These are phyloP conservation scores for Cyberlindnera mycetangii DNA, from an alignment of 805 yeast species.

Conservation along the genomic window DNA sequence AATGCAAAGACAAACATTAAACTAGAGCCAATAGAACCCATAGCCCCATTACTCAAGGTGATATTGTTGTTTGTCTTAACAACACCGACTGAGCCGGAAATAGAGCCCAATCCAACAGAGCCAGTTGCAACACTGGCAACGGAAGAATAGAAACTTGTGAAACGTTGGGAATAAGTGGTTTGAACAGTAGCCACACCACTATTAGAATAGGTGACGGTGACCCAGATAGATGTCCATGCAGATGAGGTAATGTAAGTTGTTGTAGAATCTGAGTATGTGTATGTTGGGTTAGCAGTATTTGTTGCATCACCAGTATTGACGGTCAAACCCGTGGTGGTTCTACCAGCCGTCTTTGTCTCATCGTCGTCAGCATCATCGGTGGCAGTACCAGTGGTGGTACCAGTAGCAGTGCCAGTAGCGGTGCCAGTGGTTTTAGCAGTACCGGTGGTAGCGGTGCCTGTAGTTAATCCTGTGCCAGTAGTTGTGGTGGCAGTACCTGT, in stretches of 20 bases:
- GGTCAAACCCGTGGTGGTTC: slow-evolving; percentile 24
- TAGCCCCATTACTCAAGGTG: slow-evolving; percentile 31
- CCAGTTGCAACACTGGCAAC: slow-evolving; percentile 58
- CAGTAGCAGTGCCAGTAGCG: slow-evolving; percentile 12
- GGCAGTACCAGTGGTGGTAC: slow-evolving; percentile 12
- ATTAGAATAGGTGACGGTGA: slow-evolving; percentile 43
- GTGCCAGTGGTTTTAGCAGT: slow-evolving; percentile 14
- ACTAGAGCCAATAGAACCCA: slow-evolving; percentile 14
- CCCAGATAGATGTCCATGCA: slow-evolving; percentile 44
- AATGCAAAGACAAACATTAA: slow-evolving; percentile 19
- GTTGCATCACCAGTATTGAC: slow-evolving; percentile 5
- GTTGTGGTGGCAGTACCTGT: slow-evolving; percentile 6
- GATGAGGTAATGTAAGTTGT: slow-evolving; percentile 31
- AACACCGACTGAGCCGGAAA: slow-evolving; percentile 67
- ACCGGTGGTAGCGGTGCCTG: slow-evolving; percentile 13
- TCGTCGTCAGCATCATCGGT: slow-evolving; percentile 6
- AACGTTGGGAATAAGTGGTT: slow-evolving; percentile 54
- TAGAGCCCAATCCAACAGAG: slow-evolving; percentile 72
- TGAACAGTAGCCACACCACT: slow-evolving; percentile 46
- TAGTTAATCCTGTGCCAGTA: slow-evolving; percentile 1
- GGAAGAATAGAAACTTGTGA: slow-evolving; percentile 42
- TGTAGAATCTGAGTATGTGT: slow-evolving; percentile 29
- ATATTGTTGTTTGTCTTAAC: slow-evolving; percentile 42
- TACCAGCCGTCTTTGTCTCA: slow-evolving; percentile 9
- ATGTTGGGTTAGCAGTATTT: slow-evolving; percentile 24